A percentile compares a stretch with the other conserved stretches of the same genome.
phyloP scores from a whole-genome alignment of 345 rosid species.

The Linum tenue region DNA sequence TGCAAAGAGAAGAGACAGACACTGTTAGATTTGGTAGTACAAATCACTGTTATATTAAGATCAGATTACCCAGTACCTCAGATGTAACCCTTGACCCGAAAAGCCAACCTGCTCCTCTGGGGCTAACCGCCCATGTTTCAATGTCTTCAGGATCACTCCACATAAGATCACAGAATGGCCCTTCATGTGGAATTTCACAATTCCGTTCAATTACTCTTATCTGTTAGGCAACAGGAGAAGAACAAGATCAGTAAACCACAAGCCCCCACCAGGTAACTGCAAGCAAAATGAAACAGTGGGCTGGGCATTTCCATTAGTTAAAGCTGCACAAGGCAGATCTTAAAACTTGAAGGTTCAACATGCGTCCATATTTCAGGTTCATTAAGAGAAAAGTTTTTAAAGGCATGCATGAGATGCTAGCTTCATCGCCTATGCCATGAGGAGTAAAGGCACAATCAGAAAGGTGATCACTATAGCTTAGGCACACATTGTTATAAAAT shows the following conservation, averaged over 20 bases:
- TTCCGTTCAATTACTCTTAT: constrained; percentile 86
- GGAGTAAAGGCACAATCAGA: too few relatives aligned
- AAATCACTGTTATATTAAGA: not conserved
- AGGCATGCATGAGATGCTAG: not conserved
- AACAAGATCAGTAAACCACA: constrained; percentile 11
- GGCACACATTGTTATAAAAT: too few relatives aligned
- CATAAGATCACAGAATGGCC: constrained; percentile 99
- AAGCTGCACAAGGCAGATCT: too few relatives aligned
- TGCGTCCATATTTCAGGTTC: too few relatives aligned
- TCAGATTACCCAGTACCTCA: constrained; percentile 47
- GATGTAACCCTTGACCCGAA: constrained; percentile 97
- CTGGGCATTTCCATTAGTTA: not conserved
- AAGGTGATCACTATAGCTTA: too few relatives aligned
- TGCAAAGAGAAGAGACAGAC: constrained; percentile 25
- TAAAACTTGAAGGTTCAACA: too few relatives aligned
- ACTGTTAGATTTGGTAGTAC: constrained; percentile 15
- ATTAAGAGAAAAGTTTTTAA: too few relatives aligned
- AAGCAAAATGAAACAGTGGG: not conserved
- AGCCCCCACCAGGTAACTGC: constrained; percentile 6
- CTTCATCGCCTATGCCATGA: too few relatives aligned
- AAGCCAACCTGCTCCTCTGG: constrained; percentile 99
- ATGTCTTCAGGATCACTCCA: constrained; percentile 99
- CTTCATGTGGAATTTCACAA: constrained; percentile 99
- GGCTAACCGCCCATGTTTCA: constrained; percentile 99
- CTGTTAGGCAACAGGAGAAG: constrained; percentile 31